Percentiles rank a stretch among this genome's conserved stretches.
Conservation (phyloP, 306 rosid species). For the Cotoneaster glaucophyllus region DNA sequence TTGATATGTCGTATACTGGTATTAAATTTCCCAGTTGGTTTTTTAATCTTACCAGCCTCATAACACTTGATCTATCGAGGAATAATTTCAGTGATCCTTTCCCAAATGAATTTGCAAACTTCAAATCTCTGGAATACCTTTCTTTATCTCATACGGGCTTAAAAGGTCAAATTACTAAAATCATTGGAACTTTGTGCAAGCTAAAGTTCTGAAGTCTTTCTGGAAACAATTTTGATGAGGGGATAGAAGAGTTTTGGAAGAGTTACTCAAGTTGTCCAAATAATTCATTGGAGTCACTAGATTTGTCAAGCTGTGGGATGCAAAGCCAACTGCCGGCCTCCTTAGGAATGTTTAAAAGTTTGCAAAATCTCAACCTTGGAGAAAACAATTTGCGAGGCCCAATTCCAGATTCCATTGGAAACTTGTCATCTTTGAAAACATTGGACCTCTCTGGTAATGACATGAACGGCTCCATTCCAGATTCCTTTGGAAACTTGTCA, state of each 20-base stretch:
- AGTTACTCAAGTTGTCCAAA: background rate
- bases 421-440: no score
- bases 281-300: background rate
- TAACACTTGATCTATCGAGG: background rate
- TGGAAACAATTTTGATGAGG: background rate
- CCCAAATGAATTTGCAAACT: background rate
- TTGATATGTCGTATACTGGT: no score
- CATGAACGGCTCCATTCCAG: no score
- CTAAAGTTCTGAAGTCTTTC: background rate
- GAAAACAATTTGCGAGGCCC: background rate
- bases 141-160: fast-evolving
- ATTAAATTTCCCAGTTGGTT: slow-evolving; percentile 9
- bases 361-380: background rate
- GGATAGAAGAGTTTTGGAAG: background rate
- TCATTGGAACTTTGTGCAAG: background rate
- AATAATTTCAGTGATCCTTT: background rate
- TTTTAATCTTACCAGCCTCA: slow-evolving; percentile 5
- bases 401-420: slow-evolving; percentile 24
- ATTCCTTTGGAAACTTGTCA: background rate
- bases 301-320: fast-evolving
- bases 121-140: background rate
- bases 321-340: slow-evolving; percentile 9
- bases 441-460: no score
- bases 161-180: background rate
- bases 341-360: slow-evolving; percentile 10